phyloP scores from a whole-genome alignment of 23 red algal genomes.

The Agarophyton chilense region DNA sequence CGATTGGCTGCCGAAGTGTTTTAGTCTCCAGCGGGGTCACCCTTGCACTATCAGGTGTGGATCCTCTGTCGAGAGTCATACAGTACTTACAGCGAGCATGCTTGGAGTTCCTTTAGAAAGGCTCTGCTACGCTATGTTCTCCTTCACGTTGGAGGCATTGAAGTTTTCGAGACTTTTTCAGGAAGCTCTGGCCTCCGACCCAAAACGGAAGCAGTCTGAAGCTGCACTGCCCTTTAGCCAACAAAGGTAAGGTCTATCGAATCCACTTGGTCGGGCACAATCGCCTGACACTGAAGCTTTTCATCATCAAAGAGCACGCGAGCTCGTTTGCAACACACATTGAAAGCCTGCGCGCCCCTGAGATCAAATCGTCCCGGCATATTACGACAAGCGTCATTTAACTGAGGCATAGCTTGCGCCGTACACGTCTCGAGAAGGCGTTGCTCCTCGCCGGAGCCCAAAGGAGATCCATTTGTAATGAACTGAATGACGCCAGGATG shows the following conservation, averaged over 20 bases:
- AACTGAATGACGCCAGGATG: conserved; percentile 59
- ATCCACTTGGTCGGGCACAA: conserved; percentile 26
- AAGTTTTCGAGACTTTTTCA: too few species aligned
- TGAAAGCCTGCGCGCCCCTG: conserved; percentile 44
- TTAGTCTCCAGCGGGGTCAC: too few species aligned
- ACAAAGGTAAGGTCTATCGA: conserved; percentile 33
- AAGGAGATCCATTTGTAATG: conserved; percentile 31
- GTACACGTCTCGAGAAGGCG: conserved; percentile 6
- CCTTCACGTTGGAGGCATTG: too few species aligned
- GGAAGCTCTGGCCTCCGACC: too few species aligned
- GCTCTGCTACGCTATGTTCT: too few species aligned
- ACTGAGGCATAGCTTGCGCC: not conserved
- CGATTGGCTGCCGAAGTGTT: too few species aligned
- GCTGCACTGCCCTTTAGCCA: too few species aligned
- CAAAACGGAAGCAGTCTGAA: too few species aligned
- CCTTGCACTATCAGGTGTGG: too few species aligned
- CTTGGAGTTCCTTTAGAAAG: too few species aligned
- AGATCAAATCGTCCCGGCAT: conserved; percentile 46
- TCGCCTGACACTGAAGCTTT: conserved; percentile 47
- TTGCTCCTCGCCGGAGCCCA: conserved; percentile 23
- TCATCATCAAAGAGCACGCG: not conserved
- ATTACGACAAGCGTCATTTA: conserved; percentile 35
- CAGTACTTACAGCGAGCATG: too few species aligned
- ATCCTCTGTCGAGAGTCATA: too few species aligned
- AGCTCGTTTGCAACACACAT: conserved; percentile 47